Percentiles rank a stretch among this genome's conserved stretches.
These are phyloP conservation scores for Przewalskia tangutica DNA, from an alignment of 257 asterid genomes.

Conservation along the genomic window DNA sequence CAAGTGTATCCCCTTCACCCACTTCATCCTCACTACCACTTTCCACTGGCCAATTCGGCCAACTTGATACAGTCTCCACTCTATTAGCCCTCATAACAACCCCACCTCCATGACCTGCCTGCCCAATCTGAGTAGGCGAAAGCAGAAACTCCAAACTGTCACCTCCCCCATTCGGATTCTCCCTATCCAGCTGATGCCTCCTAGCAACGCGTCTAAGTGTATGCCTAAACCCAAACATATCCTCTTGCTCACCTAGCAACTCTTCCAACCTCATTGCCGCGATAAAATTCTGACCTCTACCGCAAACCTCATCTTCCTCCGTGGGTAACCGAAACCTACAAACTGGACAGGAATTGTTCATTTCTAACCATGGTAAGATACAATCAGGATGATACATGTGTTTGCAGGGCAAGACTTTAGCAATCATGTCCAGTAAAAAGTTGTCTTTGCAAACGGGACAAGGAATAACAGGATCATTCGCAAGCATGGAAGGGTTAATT, in stretches of 20 bases:
- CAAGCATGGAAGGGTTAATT: constrained; percentile 27
- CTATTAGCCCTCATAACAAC: constrained; percentile 53
- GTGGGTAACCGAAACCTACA: constrained; percentile 57
- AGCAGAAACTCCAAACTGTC: constrained; percentile 41
- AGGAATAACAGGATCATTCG: constrained; percentile 41
- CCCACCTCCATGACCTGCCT: constrained; percentile 53
- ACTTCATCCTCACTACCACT: constrained; percentile 37
- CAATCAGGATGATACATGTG: constrained; percentile 68
- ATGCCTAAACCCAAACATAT: constrained; percentile 38
- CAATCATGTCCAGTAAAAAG: constrained; percentile 33
- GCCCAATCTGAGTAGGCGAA: constrained; percentile 61
- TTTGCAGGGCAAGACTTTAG: constrained; percentile 59
- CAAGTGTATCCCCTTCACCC: constrained; percentile 8
- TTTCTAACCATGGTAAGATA: constrained; percentile 84
- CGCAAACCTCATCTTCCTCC: constrained; percentile 24
- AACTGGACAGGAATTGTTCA: constrained; percentile 76
- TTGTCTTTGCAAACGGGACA: constrained; percentile 85
- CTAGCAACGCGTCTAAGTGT: constrained; percentile 52
- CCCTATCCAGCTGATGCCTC: constrained; percentile 10
- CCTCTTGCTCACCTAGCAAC: constrained; percentile 42
- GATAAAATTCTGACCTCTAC: constrained; percentile 23
- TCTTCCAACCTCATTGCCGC: constrained; percentile 35
- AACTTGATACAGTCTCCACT: constrained; percentile 65
- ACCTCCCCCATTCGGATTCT: constrained; percentile 8
- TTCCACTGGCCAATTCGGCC: constrained; percentile 56